Evolutionary conservation across 1,284 basidiomycete species (phyloP).

Genomic region (Cryptococcus amylolentus): DNA sequence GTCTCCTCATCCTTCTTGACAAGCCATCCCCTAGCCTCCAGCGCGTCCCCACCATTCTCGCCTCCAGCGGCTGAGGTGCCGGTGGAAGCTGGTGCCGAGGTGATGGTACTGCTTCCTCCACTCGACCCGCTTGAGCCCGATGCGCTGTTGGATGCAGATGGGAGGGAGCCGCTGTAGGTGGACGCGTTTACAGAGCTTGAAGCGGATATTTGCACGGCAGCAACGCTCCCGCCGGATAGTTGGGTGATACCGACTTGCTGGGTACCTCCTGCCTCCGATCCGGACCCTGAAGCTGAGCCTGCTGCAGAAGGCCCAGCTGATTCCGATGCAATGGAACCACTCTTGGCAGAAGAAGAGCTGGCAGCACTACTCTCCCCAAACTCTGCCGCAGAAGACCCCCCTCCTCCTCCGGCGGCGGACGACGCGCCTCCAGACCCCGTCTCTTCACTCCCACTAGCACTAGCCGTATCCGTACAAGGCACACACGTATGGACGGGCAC

Average conservation of each 20-base stretch:
- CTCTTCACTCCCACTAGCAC: neutral
- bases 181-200: neutral
- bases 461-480: constrained; percentile 20
- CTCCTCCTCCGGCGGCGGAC: neutral
- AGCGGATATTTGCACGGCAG: neutral
- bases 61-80: neutral
- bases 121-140: neutral
- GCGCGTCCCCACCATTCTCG: constrained; percentile 1
- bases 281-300: neutral
- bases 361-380: neutral
- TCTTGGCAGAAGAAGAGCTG: neutral
- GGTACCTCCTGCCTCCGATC: constrained; percentile 9
- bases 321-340: too few species aligned
- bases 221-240: constrained; percentile 1
- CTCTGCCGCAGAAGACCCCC: neutral
- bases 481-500: constrained; percentile 28
- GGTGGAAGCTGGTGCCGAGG: neutral
- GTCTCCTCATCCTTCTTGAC: constrained; percentile 13
- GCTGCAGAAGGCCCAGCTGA: neutral
- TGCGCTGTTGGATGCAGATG: neutral
- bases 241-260: constrained; percentile 28
- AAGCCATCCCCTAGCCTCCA: constrained; percentile 1
- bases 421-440: neutral
- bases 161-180: neutral
- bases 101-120: neutral